Evolutionary conservation across 306 rosid species (phyloP).

Genomic region (Cucurbita pepo): DNA sequence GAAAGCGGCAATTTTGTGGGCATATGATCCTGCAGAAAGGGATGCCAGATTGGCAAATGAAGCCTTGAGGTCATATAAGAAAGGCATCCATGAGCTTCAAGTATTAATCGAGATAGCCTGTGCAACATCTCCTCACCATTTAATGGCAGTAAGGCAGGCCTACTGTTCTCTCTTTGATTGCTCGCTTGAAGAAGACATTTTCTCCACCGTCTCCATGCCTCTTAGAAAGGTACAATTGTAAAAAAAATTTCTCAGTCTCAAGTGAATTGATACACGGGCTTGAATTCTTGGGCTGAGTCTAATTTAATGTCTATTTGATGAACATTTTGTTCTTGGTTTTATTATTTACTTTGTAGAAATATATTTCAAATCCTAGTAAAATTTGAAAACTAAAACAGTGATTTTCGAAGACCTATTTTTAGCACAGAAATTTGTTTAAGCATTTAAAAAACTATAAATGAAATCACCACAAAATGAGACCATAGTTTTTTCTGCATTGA

Average conservation of each 20-base stretch:
- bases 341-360: no score
- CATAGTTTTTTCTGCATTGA: background rate
- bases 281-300: background rate
- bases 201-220: constrained; percentile 35
- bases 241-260: background rate
- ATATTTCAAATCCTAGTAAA: no score
- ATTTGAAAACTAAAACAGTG: no score
- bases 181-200: constrained; percentile 82
- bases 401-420: no score
- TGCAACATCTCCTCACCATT: constrained; percentile 73
- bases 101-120: constrained; percentile 77
- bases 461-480: background rate
- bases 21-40: constrained; percentile 64
- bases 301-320: background rate
- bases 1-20: constrained; percentile 73
- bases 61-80: constrained; percentile 31
- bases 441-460: background rate
- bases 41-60: constrained; percentile 55
- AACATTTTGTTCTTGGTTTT: background rate
- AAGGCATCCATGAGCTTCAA: constrained; percentile 31
- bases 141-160: constrained; percentile 63
- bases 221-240: constrained; percentile 44
- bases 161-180: constrained; percentile 54
- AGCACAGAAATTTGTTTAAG: no score
- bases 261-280: background rate